phyloP scores from a whole-genome alignment of 2,329 filamentous ascomycete genomes.

The Aspergillus unguis region DNA sequence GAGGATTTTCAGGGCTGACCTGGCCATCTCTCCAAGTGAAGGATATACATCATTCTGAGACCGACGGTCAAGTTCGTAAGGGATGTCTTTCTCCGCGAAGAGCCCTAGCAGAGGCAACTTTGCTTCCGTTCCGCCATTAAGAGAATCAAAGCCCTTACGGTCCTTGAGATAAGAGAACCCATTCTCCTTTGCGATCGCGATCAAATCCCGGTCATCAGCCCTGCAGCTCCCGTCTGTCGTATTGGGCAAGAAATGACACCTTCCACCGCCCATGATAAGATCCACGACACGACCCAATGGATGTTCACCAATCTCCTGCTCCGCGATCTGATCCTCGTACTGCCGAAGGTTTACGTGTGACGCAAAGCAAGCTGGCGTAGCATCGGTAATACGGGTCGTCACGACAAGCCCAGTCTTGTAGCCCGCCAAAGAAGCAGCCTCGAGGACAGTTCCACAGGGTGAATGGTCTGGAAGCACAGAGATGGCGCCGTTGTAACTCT shows the following conservation, averaged over 20 bases:
- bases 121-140: constrained; percentile 64
- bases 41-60: constrained; percentile 78
- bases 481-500: constrained; percentile 97
- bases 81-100: constrained; percentile 77
- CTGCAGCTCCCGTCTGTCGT: constrained; percentile 77
- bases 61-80: constrained; percentile 87
- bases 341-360: constrained; percentile 75
- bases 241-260: constrained; percentile 91
- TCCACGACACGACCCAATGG: constrained; percentile 85
- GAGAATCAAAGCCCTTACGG: constrained; percentile 69
- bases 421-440: constrained; percentile 87
- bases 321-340: constrained; percentile 86
- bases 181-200: constrained; percentile 68
- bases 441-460: constrained; percentile 87
- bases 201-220: constrained; percentile 70
- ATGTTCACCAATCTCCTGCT: constrained; percentile 87
- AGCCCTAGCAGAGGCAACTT: constrained; percentile 82
- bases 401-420: constrained; percentile 93
- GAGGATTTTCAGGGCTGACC: constrained; percentile 73
- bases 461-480: constrained; percentile 78
- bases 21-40: constrained; percentile 86
- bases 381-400: constrained; percentile 91
- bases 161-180: constrained; percentile 77
- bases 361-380: constrained; percentile 92
- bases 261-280: constrained; percentile 85